A percentile compares a stretch with the other conserved stretches of the same genome.
phyloP scores from a whole-genome alignment of 306 rosid genomes.

The Trichosanthes cucumerina region DNA sequence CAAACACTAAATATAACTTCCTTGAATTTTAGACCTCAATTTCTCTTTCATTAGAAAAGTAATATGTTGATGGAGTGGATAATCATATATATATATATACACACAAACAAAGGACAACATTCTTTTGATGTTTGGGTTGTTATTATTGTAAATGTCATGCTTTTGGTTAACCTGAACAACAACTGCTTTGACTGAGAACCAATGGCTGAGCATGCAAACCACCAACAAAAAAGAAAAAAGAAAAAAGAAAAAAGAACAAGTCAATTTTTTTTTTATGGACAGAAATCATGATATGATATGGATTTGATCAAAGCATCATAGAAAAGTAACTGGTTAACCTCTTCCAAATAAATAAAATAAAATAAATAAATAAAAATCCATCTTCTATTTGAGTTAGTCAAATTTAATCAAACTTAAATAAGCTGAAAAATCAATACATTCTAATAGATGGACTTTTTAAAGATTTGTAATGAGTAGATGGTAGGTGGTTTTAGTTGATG shows the following conservation, averaged over 20 bases:
- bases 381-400: too few relatives aligned
- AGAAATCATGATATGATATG: background rate
- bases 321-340: background rate
- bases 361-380: too few relatives aligned
- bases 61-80: background rate
- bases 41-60: too few relatives aligned
- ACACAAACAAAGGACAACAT: background rate
- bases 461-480: too few relatives aligned
- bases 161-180: background rate
- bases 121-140: too few relatives aligned
- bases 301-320: background rate
- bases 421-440: too few relatives aligned
- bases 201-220: background rate
- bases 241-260: background rate
- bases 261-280: background rate
- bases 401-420: too few relatives aligned
- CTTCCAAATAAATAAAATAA: background rate
- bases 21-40: too few relatives aligned
- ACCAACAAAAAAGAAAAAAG: background rate
- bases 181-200: background rate
- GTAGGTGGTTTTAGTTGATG: too few relatives aligned
- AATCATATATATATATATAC: background rate
- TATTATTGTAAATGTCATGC: background rate
- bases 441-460: too few relatives aligned
- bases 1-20: too few relatives aligned